Evolutionary conservation across 1,284 basidiomycete genomes (phyloP).

Genomic region (Pseudozyma pruni): DNA sequence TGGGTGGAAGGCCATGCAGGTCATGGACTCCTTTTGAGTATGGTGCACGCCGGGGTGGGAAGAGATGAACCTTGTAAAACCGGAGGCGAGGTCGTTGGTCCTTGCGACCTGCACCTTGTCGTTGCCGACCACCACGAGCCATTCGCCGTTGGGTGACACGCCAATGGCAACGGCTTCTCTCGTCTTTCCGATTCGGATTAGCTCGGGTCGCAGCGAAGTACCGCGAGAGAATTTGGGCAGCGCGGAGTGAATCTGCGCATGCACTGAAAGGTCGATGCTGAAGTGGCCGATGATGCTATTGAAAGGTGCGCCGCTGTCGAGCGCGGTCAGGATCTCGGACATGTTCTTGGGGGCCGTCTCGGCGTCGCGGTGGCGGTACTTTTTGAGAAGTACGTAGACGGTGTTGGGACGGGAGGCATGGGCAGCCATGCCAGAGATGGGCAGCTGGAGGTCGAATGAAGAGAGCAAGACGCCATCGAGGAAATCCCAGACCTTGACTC

Average conservation of each 20-base stretch:
- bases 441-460: constrained; percentile 70
- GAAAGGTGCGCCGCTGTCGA: constrained; percentile 34
- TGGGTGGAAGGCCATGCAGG: constrained; percentile 88
- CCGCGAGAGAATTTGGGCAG: constrained; percentile 36
- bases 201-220: constrained; percentile 65
- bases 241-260: constrained; percentile 9
- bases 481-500: constrained; percentile 91
- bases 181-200: constrained; percentile 72
- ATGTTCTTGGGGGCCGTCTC: constrained; percentile 28
- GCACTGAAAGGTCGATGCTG: constrained; percentile 26
- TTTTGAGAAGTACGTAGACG: constrained; percentile 76
- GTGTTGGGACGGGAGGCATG: constrained; percentile 76
- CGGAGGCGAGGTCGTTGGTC: constrained; percentile 47
- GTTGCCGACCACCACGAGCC: constrained; percentile 82
- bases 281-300: constrained; percentile 55
- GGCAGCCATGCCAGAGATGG: constrained; percentile 79
- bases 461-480: constrained; percentile 83
- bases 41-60: constrained; percentile 36
- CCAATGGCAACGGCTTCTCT: constrained; percentile 70
- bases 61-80: constrained; percentile 82
- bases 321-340: constrained; percentile 28
- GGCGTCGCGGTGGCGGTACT: constrained; percentile 67
- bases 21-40: constrained; percentile 71
- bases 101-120: constrained; percentile 80
- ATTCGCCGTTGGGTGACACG: constrained; percentile 81